phyloP scores from a whole-genome alignment of 1,139 yeast genomes.

The Yamadazyma jaroonii region DNA sequence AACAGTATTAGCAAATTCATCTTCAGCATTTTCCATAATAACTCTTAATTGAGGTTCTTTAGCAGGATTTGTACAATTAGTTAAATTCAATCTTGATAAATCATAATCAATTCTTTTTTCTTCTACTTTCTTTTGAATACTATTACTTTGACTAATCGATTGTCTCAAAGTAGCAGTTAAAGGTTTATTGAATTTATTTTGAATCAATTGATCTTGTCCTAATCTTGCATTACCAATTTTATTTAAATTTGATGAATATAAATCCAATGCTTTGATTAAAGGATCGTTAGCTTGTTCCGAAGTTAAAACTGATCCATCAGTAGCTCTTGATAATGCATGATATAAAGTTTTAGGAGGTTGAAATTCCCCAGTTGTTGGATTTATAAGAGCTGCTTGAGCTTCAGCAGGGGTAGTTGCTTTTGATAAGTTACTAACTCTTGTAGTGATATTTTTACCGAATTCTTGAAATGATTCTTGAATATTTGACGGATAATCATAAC shows the following conservation, averaged over 20 bases:
- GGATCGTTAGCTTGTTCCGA: slow-evolving; percentile 49
- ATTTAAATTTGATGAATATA: slow-evolving; percentile 44
- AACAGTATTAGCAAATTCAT: slow-evolving; percentile 85
- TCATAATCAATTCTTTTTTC: slow-evolving; percentile 79
- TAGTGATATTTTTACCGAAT: slow-evolving; percentile 64
- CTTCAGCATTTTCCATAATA: slow-evolving; percentile 82
- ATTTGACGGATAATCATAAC: slow-evolving; percentile 86
- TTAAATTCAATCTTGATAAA: slow-evolving; percentile 64
- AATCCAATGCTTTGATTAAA: slow-evolving; percentile 41
- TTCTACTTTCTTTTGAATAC: slow-evolving; percentile 74
- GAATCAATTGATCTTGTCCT: slow-evolving; percentile 77
- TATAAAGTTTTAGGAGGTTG: slow-evolving; percentile 79
- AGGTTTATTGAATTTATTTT: slow-evolving; percentile 66
- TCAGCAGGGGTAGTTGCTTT: slow-evolving; percentile 78
- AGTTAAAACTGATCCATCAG: slow-evolving; percentile 51
- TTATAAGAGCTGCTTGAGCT: slow-evolving; percentile 73
- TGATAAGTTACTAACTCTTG: slow-evolving; percentile 66
- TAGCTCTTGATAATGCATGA: slow-evolving; percentile 80
- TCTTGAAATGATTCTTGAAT: slow-evolving; percentile 71
- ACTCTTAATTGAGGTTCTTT: slow-evolving; percentile 74
- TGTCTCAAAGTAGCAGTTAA: slow-evolving; percentile 63
- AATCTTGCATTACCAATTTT: slow-evolving; percentile 82
- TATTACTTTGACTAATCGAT: slow-evolving; percentile 62
- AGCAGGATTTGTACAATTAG: slow-evolving; percentile 68
- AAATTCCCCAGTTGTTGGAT: slow-evolving; percentile 50